Conservation (phyloP, 176 grass and related monocot species). For the Elaeis guineensis region DNA sequence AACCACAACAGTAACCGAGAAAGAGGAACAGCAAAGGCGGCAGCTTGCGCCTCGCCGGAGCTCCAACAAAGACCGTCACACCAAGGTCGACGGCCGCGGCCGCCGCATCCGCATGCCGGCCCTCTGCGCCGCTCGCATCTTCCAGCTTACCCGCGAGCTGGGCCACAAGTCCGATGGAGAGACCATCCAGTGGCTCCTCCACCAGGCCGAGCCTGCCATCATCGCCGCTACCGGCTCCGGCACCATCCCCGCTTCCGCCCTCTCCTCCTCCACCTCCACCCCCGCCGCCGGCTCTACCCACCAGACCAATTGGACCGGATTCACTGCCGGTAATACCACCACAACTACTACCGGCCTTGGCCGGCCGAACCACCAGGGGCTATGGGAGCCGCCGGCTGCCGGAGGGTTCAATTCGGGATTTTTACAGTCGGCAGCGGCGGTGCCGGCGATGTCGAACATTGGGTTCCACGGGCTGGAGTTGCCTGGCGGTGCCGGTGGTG, state of each 20-base stretch:
- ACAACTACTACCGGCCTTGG: background rate
- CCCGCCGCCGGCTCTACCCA: background rate
- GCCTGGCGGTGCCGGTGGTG: background rate
- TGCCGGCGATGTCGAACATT: background rate
- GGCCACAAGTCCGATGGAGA: slow-evolving; percentile 22
- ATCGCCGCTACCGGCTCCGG: slow-evolving; percentile 17
- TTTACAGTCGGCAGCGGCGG: background rate
- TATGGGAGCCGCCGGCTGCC: slow-evolving; percentile 3
- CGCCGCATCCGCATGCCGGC: slow-evolving; percentile 20
- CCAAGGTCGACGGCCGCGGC: slow-evolving; percentile 19
- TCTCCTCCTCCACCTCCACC: slow-evolving; percentile 2
- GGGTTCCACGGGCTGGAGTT: slow-evolving; percentile 4
- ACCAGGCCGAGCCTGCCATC: slow-evolving; percentile 13
- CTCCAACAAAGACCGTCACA: slow-evolving; percentile 23
- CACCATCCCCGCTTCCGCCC: slow-evolving; percentile 16
- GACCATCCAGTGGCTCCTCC: slow-evolving; percentile 22
- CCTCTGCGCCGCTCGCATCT: slow-evolving; percentile 17
- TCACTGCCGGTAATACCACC: background rate
- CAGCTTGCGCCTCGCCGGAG: slow-evolving; percentile 7
- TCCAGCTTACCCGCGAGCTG: slow-evolving; percentile 21
- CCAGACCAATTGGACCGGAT: background rate
- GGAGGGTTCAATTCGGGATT: slow-evolving; percentile 10
- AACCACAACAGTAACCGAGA: background rate
- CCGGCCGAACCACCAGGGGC: slow-evolving; percentile 3
- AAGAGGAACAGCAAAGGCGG: slow-evolving; percentile 1